Base-by-base conservation (phyloP, 2,329 filamentous ascomycete genomes). In the Didymellaceae sp. region DNA sequence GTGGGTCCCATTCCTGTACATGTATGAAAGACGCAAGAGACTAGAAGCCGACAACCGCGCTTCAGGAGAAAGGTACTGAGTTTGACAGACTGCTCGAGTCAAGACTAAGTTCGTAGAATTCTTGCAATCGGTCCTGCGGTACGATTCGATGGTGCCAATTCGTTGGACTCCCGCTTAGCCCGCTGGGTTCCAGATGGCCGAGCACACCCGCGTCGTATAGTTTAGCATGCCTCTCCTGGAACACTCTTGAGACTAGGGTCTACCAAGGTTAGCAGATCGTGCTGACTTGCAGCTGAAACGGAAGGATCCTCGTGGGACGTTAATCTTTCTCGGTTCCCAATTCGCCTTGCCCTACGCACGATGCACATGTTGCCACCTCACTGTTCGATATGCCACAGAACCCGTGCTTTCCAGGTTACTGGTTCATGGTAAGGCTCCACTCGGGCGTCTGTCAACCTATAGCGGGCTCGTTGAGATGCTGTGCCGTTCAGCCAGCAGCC, bases 51-150 rank as follows among this genome's bases (percentile, higher is more conserved):
- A 50, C 30, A 33, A 39, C 20, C 40, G 22, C 8, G 25, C 34
- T 52, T 55, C 57, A 62, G 57, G 54, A 59, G 57, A 59, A 35
- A 54, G 48, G 45, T 50, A 38, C 45, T 45, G 31, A 50, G 22
- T 26, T 39, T 47, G 46, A 33, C 39, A 59, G 41, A 45, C 34
- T 17, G n/a, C 50, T 54, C 49, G 59, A 63, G 55, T 62, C 59
- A 54, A 43, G 20, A 55, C 50, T 61, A 54, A 39, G 58, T 63
- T 64, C 50, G 48, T 26, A 28, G 43, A 34, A 41, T 42, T 32
- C 25, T 32, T 35, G 2, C 31, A 40, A 28, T 48, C 44, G 35
- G 43, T n/a, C 53, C 49, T 46, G 38, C 32, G 44, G 32, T 16
- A 28, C 17, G 25, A n/a, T 18, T 10, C 2, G 17, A 28, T 17